Conservation (phyloP, 2,329 filamentous ascomycete species). For the Pyrenophora tritici-repentis region DNA sequence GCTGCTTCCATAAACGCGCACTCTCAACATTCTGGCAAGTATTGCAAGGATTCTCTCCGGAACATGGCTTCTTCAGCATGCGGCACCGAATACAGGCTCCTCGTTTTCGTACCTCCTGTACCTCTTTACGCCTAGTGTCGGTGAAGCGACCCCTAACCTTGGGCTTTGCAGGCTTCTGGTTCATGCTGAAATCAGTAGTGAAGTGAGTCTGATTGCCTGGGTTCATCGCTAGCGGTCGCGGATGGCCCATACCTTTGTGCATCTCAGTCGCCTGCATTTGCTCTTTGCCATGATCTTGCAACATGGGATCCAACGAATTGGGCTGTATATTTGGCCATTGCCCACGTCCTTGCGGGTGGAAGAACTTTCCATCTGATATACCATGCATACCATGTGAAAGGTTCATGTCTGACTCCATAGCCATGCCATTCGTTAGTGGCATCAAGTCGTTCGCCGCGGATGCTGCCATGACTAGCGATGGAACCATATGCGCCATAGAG, state of each 20-base stretch:
- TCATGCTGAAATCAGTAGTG: slow-evolving; percentile 47
- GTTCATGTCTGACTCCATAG: slow-evolving; percentile 45
- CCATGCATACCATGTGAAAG: slow-evolving; percentile 29
- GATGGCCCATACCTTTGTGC: slow-evolving; percentile 32
- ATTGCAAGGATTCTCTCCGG: slow-evolving; percentile 63
- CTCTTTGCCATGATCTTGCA: slow-evolving; percentile 42
- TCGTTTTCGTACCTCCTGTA: slow-evolving; percentile 63
- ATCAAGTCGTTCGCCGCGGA: slow-evolving; percentile 49
- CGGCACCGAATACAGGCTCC: slow-evolving; percentile 67
- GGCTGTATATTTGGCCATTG: slow-evolving; percentile 41
- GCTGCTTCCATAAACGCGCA: slow-evolving; percentile 65
- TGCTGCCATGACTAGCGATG: slow-evolving; percentile 48
- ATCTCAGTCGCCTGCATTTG: slow-evolving; percentile 32
- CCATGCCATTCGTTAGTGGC: slow-evolving; percentile 39
- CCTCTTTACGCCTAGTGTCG: slow-evolving; percentile 61
- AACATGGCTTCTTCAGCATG: slow-evolving; percentile 69
- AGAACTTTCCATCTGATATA: slow-evolving; percentile 43
- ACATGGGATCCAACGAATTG: slow-evolving; percentile 40
- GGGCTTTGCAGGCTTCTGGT: slow-evolving; percentile 47
- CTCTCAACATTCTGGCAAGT: slow-evolving; percentile 65
- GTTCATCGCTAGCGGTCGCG: slow-evolving; percentile 47
- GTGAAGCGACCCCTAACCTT: slow-evolving; percentile 63
- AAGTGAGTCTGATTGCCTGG: slow-evolving; percentile 45
- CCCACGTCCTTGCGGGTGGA: slow-evolving; percentile 36
- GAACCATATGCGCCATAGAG: slow-evolving; percentile 44